These are phyloP conservation scores for Penicillium sp. DNA, from an alignment of 2,329 filamentous ascomycete genomes.

Conservation along the genomic window DNA sequence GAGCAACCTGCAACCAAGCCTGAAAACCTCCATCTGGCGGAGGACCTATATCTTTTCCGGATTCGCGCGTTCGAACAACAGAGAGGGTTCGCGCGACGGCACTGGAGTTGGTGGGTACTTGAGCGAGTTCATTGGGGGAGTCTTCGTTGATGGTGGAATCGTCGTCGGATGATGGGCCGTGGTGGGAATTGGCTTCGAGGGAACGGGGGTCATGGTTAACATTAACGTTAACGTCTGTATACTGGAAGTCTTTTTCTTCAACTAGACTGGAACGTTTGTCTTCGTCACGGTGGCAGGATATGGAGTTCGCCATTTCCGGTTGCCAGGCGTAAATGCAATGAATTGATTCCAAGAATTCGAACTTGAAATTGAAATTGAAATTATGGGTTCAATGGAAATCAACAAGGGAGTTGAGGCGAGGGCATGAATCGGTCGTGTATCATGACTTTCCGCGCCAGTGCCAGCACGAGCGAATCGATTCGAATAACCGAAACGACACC, in stretches of 20 bases:
- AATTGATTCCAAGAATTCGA: no score
- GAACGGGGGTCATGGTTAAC: background rate
- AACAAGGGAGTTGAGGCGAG: no score
- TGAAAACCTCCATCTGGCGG: conserved; percentile 56
- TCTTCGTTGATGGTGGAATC: conserved; percentile 21
- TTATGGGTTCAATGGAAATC: no score
- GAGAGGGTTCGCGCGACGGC: conserved; percentile 39
- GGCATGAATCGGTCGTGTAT: no score
- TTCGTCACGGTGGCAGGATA: background rate
- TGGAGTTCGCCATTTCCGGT: background rate
- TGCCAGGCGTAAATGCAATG: no score
- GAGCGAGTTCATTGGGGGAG: conserved; percentile 23
- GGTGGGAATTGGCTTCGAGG: conserved; percentile 11
- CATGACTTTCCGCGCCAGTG: background rate
- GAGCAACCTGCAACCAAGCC: conserved; percentile 61
- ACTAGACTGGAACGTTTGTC: conserved; percentile 5
- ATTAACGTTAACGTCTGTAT: background rate
- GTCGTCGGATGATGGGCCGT: conserved; percentile 19
- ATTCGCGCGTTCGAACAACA: conserved; percentile 42
- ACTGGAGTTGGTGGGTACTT: conserved; percentile 31
- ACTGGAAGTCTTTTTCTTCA: conserved; percentile 9
- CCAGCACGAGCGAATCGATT: no score
- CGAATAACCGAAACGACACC: no score
- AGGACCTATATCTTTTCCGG: conserved; percentile 41
- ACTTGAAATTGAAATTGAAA: no score